Evolutionary conservation across 495 filamentous ascomycete genomes (phyloP), one percentile per base, ranked within the genome.

Genomic region (Penicillium longicatenatum): DNA sequence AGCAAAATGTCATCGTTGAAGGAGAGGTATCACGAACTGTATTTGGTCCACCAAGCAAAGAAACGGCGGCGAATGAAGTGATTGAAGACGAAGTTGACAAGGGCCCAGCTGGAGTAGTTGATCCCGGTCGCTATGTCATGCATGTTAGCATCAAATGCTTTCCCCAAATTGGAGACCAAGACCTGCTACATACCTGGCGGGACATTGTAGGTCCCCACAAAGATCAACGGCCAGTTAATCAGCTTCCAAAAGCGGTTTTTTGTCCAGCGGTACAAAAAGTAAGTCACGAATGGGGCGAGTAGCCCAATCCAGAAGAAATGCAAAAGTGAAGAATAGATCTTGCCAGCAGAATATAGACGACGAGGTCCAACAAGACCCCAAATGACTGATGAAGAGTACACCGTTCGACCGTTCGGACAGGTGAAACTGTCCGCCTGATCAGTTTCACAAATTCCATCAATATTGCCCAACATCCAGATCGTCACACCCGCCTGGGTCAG

Each of bases 81-180:
- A 16, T 51, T 51, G 30, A 80, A 80, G 52, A 75, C 51, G 22
- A 76, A 69, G 59, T 77, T 77, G 55, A 80, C 76, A 26, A 80
- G 63, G 16, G 74, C 75, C 75, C 76, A 79, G 57, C 74, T 77
- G 45, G 74, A 76, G 52, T 80, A 79, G 57, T 79, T 80, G 52
- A 78, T 80, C 12, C 76, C 76, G n/a, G 76, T 79, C 5, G 75
- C 77, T 39, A 17, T 17, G 37, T 50, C 29, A 12, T 19, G n/a
- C 12, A 21, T 9, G 14, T 45, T 51, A 30, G 26, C 21, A 20
- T 21, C 16, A 39, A 33, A 24, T 19, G 14, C 35, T 9, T 11
- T n/a, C 37, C 31, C 3, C 31, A 35, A 4, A 35, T 35, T 35
- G 12, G 10, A 51, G 24, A 42, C 16, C 37, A 24, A 19, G 35